These are phyloP conservation scores for Nyctanthes arbortristis DNA, from an alignment of 257 asterid genomes.

Conservation along the genomic window DNA sequence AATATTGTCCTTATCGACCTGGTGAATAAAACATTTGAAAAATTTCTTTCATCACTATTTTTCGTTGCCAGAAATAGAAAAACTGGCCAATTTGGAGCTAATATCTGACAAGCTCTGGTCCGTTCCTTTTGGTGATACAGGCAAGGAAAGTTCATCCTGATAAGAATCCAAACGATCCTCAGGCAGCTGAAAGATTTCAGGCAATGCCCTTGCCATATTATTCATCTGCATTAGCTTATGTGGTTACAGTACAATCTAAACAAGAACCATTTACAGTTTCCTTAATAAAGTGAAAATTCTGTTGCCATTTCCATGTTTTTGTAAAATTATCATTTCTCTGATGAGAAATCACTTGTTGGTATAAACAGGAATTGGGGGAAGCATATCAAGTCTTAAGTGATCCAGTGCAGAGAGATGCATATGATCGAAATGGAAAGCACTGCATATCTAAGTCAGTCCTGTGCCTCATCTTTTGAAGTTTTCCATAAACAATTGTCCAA, in stretches of 20 bases:
- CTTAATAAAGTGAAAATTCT: background rate
- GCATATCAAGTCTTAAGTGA: constrained; percentile 91
- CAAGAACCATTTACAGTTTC: background rate
- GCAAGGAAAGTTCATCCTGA: constrained; percentile 97
- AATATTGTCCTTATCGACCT: background rate
- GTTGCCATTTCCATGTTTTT: background rate
- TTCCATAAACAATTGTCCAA: background rate
- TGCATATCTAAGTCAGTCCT: constrained; percentile 63
- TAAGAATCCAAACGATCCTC: constrained; percentile 84
- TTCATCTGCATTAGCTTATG: background rate
- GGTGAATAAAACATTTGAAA: background rate
- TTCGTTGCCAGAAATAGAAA: background rate
- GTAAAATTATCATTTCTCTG: background rate
- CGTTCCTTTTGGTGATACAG: constrained; percentile 36
- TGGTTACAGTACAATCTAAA: background rate
- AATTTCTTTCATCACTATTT: too few relatives aligned
- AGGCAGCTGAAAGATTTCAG: constrained; percentile 90
- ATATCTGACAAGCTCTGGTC: background rate
- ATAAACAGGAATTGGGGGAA: constrained; percentile 73
- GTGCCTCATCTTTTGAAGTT: background rate
- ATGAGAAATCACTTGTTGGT: constrained; percentile 1
- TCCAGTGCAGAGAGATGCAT: constrained; percentile 74
- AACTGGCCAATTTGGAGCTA: background rate
- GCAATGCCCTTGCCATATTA: constrained; percentile 26
- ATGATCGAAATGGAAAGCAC: constrained; percentile 77